Base-by-base conservation (phyloP, 2,329 filamentous ascomycete genomes). In the Penicillium sp. region DNA sequence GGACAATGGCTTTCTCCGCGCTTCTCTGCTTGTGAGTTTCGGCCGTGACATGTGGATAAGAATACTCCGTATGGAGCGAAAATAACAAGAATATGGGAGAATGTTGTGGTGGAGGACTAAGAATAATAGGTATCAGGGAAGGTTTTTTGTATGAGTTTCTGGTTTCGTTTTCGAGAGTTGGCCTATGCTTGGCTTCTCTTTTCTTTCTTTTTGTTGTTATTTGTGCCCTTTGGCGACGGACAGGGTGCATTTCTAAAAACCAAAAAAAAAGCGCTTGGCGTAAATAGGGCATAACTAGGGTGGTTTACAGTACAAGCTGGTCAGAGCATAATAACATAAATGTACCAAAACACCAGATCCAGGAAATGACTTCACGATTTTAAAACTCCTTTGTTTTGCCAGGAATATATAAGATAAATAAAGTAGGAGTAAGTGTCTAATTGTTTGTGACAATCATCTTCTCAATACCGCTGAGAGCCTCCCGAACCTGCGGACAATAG, bases 401-500 rank as follows among this genome's bases (percentile, higher is more conserved):
- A 30, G 13, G 15, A 29, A 55, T 44, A 58, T 26, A 26, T 41
- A 45, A 48, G 46, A 56, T 56, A 58, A 50, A 56, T 30, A 54
- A 50, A 50, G 59, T 61, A 47, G 29, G 55, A 50, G n/a, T 26
- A 26, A 26, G 45, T 52, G 58, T 60, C 47, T 62, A 67, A 55
- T 65, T 65, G 58, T 51, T 56, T n/a, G 70, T 66, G 26, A 70
- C 67, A 64, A 91, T 79, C 50, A 82, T 83, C 82, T 91, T 92
- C 74, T 93, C 90, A 73, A 93, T 80, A 49, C 85, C 77, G 75
- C 85, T 85, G 5, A 91, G 81, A 1, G 90, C 90, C 71, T 96
- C 92, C 67, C 92, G 85, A 1, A 99, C 90, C 72, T 89, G 89
- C 7, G 93, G 94, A 69, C 91, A 93, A 75, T 91, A 99, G 79